Base-by-base conservation (phyloP, 768 basidiomycete genomes). In the Multifurca ochricompacta region DNA sequence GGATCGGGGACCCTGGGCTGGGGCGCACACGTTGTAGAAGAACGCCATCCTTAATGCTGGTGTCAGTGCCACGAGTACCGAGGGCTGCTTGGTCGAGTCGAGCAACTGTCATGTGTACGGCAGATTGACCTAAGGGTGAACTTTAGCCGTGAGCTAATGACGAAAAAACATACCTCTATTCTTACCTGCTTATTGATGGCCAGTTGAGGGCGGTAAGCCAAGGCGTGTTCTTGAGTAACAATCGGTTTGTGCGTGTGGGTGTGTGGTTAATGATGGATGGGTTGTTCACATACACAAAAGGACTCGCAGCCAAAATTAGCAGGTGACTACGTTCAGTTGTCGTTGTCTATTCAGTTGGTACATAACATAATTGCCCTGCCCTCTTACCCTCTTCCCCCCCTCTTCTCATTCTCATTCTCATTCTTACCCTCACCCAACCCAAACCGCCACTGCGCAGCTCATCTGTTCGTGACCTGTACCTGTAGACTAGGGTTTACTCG, bases 31-130 rank as follows among this genome's bases (percentile, higher is more conserved):
- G 45, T 52, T 41, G 49, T 47, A n/a, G 25, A 41, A 40, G 18
- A 39, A 42, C 27, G 30, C 30, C 50, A n/a, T 56, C 30, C 21
- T 37, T 30, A 43, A 31, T 51, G 49, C 32, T 56, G 49, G 23
- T 44, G 42, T 31, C 19, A 50, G 31, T 40, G 39, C 44, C 49
- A 47, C 37, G 55, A 37, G 37, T 46, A 19, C 36, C 28, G 21
- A 37, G n/a, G 18, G n/a, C 40, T 34, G 39, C 45, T 46, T 28
- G 44, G 23, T 14, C 23, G 14, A 30, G 30, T 46, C 36, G 53
- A 30, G 42, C 43, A 56, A 51, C 50, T 31, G 31, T 39, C 50
- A 39, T 28, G 13, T 41, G 50, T 56, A 57, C 56, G 56, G 56
- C 51, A 57, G 31, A 19, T 48, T 57, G 56, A 52, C 36, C 50